Percentiles rank a stretch among this genome's conserved stretches.
Conservation (phyloP, 2,329 filamentous ascomycete species). For the Dactylellina parvicollis region DNA sequence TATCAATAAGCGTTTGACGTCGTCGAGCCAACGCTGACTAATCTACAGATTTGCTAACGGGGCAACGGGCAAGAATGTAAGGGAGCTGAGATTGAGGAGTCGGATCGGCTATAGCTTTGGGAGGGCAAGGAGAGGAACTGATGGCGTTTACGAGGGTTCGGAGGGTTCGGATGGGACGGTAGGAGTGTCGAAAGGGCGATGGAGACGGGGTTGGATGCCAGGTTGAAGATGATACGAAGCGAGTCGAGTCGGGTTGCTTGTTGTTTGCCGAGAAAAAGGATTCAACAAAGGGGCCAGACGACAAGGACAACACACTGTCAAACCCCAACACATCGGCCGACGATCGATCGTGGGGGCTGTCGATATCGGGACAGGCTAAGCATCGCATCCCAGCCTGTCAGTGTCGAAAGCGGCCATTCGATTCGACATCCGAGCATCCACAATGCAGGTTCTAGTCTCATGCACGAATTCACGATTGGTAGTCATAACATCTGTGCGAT, state of each 20-base stretch:
- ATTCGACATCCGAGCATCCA: conserved; percentile 43
- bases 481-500: no score
- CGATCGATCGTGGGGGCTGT: conserved; percentile 54
- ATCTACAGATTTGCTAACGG: neutral
- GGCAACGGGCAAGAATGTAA: no score
- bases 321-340: conserved; percentile 63
- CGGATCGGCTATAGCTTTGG: neutral
- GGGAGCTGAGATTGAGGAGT: neutral
- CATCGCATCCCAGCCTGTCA: neutral
- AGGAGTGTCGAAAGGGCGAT: neutral
- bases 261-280: conserved; percentile 60
- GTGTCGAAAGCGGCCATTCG: conserved; percentile 31
- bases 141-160: neutral
- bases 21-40: conserved; percentile 1
- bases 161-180: neutral
- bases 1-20: neutral
- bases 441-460: conserved; percentile 1
- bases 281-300: conserved; percentile 63
- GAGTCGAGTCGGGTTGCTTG: conserved; percentile 5
- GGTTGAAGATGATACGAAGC: conserved; percentile 1
- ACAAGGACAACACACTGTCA: conserved; percentile 65
- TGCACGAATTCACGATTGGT: neutral
- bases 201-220: conserved; percentile 7
- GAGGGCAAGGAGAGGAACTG: neutral
- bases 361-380: neutral